Evolutionary conservation across 2,329 filamentous ascomycete species (phyloP), one percentile per base, ranked within the genome.

Genomic region (Apiospora pterosperma): DNA sequence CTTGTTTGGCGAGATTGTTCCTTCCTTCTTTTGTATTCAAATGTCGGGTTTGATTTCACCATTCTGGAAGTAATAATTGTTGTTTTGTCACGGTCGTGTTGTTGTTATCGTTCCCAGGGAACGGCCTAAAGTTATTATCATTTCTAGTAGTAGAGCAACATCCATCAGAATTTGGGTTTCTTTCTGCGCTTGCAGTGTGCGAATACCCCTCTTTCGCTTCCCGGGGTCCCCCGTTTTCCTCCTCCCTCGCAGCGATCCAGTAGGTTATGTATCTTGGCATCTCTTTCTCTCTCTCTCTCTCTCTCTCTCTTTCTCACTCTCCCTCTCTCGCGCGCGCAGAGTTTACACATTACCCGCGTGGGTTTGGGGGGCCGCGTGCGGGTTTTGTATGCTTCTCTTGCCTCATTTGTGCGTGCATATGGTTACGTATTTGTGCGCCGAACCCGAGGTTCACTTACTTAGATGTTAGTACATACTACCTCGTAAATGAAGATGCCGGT

Each of bases 1-100:
- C 25, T 55, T 55, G 48, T 61, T 61, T 61, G 59, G 59, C 36
- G 59, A 61, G 31, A 61, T 61, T 41, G 31, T 34, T 21, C 48
- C 28, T 55, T n/a, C 28, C 48, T 55, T 55, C 25, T 25, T 52
- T 52, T 31, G 44, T 52, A 7, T 52, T 31, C n/a, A n/a, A n/a
- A n/a, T n/a, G 44, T 52, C 44, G 7, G 25, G 11, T 52, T 52
- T 52, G 16, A 28, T 55, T 31, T 34, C n/a, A 34, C 48, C 48
- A 34, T 55, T 10, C 48, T 55, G 28, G 31, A 34, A 19, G 48
- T n/a, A 34, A 28, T 31, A 31, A 3, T n/a, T 7, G 28, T 55
- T 55, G 48, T 55, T 31, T 55, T 55, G 16, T 14, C 28, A 34
- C n/a, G 48, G 25, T 31, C 48, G 16, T 55, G 48, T 52, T 55